A percentile compares a stretch with the other conserved stretches of the same genome.
phyloP scores from a whole-genome alignment of 768 basidiomycete species.

The Lentinula edodes region DNA sequence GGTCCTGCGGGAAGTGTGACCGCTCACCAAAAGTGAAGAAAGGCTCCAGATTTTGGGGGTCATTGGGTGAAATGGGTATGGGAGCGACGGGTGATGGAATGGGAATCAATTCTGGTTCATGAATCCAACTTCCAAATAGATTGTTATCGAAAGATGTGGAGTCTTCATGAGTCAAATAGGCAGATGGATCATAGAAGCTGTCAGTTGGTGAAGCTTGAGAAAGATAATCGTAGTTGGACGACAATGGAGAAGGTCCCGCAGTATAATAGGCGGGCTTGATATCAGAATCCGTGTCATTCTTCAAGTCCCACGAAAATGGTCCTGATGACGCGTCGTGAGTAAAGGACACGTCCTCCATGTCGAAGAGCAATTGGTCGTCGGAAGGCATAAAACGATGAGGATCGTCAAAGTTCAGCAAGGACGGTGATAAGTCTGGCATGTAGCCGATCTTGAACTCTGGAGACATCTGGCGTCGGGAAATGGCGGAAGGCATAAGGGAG shows the following conservation, averaged over 20 bases:
- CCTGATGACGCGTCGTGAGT: conserved; percentile 16
- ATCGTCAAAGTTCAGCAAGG: conserved; percentile 32
- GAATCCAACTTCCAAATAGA: conserved; percentile 55
- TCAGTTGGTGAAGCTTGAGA: conserved; percentile 34
- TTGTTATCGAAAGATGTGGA: conserved; percentile 40
- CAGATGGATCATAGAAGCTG: conserved; percentile 32
- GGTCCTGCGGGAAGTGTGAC: conserved; percentile 40
- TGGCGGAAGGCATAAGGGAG: conserved; percentile 33
- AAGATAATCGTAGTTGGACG: conserved; percentile 20
- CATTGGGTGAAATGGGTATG: conserved; percentile 40
- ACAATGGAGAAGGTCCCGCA: conserved; percentile 12
- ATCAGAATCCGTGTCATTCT: conserved; percentile 24
- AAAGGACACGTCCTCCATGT: conserved; percentile 41
- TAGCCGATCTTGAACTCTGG: conserved; percentile 13
- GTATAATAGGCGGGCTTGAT: conserved; percentile 39
- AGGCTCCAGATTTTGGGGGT: conserved; percentile 33
- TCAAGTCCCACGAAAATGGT: conserved; percentile 31
- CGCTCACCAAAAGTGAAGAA: conserved; percentile 46
- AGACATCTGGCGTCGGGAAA: conserved; percentile 29
- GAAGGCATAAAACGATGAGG: conserved; percentile 20
- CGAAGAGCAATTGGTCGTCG: conserved; percentile 52
- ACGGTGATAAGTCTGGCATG: conserved; percentile 10
- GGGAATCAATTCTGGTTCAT: conserved; percentile 45
- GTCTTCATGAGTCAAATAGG: conserved; percentile 33
- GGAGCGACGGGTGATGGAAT: conserved; percentile 55